Conservation (phyloP, 169 alveolate genomes). For the Plasmodium gonderi region DNA sequence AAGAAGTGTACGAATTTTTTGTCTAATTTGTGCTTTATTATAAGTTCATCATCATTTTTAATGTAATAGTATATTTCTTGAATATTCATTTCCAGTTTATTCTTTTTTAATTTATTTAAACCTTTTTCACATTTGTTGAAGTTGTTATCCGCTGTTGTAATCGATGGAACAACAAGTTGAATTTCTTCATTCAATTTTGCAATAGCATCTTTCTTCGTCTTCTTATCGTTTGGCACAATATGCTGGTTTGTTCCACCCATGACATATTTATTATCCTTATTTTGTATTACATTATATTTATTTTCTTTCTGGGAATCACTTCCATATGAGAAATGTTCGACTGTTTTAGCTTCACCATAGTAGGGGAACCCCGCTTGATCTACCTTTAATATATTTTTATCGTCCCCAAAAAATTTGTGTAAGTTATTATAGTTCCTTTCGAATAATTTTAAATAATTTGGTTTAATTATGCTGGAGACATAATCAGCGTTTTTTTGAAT, state of each 20-base stretch:
- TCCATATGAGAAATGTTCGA: background rate
- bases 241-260: background rate
- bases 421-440: constrained; percentile 63
- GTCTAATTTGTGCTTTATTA: constrained; percentile 54
- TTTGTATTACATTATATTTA: background rate
- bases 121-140: background rate
- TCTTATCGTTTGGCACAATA: background rate
- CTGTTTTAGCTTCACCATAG: background rate
- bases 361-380: background rate
- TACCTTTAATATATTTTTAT: background rate
- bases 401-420: background rate
- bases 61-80: constrained; percentile 43
- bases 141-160: background rate
- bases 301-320: background rate
- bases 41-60: constrained; percentile 66
- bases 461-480: constrained; percentile 29
- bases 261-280: background rate
- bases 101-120: constrained; percentile 30
- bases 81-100: constrained; percentile 24
- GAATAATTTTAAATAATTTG: constrained; percentile 59
- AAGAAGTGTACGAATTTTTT: constrained; percentile 40
- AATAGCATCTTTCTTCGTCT: background rate
- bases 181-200: background rate
- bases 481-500: constrained; percentile 62
- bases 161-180: background rate